Evolutionary conservation across 2,329 filamentous ascomycete species (phyloP), one percentile per base, ranked within the genome.

Genomic region (Byssothecium circinans): DNA sequence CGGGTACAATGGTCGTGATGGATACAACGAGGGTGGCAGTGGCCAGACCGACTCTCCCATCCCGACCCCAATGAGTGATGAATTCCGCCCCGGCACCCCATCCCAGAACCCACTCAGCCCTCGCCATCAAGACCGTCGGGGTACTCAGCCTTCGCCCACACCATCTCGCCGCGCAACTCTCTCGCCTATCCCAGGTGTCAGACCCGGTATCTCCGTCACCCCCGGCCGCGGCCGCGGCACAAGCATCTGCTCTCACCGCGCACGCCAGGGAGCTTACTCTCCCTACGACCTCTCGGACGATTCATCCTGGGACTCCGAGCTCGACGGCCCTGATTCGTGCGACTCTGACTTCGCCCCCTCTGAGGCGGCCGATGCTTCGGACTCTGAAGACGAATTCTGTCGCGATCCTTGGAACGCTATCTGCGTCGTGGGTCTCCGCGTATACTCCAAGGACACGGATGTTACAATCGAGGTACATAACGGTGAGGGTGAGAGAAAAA

Each of bases 401-500:
- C 69, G 72, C 15, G 76, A 79, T 50, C 80, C 80, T 0, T 85
- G 82, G 82, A 83, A 84, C 56, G 82, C 82, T 0, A 75, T 83
- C 1, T 82, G 80, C 51, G 80, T 84, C 14, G 75, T 84, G 4
- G 82, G 82, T 0, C 62, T 85, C 23, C 72, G 80, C 5, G 81
- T 85, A 0, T 84, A 82, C 57, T 78, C 75, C 8, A 75, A 79
- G 49, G 77, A 81, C 51, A 69, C 68, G 0, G 71, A 73, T 22
- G 74, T 83, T 29, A 75, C 70, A 2, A 74, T 85, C 15, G 73
- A 78, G 52, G 79, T 83, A 8, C 67, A 80, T n/a, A 75, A 70
- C 22, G 54, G 62, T 10, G 64, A 68, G 22, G 55, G 54, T 4
- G 62, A 64, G 4, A 45, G 52, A 34, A 59, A 55, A 34, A 67